Evolutionary conservation across 768 basidiomycete genomes (phyloP), one percentile per base, ranked within the genome.

Genomic region (Tulasnella sp.): DNA sequence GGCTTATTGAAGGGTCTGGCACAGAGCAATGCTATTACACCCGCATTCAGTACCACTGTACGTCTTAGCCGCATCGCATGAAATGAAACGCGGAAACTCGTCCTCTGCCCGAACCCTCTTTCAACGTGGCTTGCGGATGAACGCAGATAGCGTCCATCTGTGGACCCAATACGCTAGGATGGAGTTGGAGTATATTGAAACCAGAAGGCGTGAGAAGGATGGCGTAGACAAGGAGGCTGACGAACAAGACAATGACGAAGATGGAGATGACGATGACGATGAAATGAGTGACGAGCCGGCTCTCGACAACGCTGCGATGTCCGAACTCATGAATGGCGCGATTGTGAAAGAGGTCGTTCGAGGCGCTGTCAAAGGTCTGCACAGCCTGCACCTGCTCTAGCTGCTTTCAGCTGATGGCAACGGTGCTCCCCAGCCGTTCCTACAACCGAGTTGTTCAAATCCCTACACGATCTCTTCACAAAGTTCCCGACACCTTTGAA

Each of bases 81-180:
- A 94, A 66, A 73, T 93, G 34, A 77, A 79, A 1, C 79, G 83
- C 48, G 73, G 74, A 42, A 83, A 84, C 3, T 81, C 85, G 2
- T 77, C 82, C n/a, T 77, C 86, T 0, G 89, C 91, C 8, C 84
- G 92, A 27, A 76, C 83, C 34, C 72, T 93, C 37, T 74, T 97
- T 40, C 86, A 92, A 61, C 81, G 92, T 5, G 92, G 92, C 11
- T 74, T 94, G 43, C 77, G 92, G 34, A 68, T 94, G 48, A 84
- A 90, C 62, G 71, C 74, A 11, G 78, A 83, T 51, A 86, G 80
- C 61, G 68, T 77, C 31, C 81, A 83, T 57, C 73, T 97, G 69
- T 97, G 92, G 92, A 74, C 74, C 19, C 91, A 93, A 68, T 94
- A 92, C 66, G 80, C 90, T 61, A 82, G 82, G 66, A 88, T 96